These are phyloP conservation scores for Schoenoplectus tabernaemontani DNA, from an alignment of 202 grass and related monocot genomes.

Conservation along the genomic window DNA sequence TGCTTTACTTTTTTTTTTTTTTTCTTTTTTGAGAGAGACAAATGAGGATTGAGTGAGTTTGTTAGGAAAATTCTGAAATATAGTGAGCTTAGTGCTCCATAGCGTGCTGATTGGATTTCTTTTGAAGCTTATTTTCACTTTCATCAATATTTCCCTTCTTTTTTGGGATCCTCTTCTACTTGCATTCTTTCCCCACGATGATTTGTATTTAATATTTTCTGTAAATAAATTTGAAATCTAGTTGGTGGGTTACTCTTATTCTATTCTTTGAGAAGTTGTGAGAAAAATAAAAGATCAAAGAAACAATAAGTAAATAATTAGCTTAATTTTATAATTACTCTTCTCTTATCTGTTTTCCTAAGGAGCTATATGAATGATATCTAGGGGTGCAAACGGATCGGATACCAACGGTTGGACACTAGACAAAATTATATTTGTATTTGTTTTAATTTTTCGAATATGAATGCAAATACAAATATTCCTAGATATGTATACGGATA, in stretches of 20 bases:
- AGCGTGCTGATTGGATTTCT: background rate
- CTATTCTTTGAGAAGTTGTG: background rate
- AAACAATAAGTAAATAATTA: background rate
- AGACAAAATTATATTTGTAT: too few relatives aligned
- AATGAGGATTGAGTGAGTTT: background rate
- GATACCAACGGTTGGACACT: too few relatives aligned
- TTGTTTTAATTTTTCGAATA: too few relatives aligned
- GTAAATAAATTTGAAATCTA: background rate
- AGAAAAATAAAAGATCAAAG: background rate
- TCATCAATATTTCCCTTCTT: background rate
- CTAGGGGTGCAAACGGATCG: too few relatives aligned
- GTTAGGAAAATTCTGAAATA: background rate
- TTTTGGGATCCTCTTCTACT: background rate
- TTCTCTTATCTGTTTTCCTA: background rate
- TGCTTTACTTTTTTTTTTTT: background rate
- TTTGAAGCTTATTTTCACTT: background rate
- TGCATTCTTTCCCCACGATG: background rate
- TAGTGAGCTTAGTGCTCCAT: background rate
- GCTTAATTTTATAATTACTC: background rate
- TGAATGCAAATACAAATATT: too few relatives aligned
- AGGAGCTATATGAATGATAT: too few relatives aligned
- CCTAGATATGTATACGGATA: too few relatives aligned
- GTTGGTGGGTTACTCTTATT: background rate
- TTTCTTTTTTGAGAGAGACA: background rate
- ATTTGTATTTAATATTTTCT: background rate